Base-by-base conservation (phyloP, 1,284 basidiomycete genomes). In the Hypsizygus ulmarius region DNA sequence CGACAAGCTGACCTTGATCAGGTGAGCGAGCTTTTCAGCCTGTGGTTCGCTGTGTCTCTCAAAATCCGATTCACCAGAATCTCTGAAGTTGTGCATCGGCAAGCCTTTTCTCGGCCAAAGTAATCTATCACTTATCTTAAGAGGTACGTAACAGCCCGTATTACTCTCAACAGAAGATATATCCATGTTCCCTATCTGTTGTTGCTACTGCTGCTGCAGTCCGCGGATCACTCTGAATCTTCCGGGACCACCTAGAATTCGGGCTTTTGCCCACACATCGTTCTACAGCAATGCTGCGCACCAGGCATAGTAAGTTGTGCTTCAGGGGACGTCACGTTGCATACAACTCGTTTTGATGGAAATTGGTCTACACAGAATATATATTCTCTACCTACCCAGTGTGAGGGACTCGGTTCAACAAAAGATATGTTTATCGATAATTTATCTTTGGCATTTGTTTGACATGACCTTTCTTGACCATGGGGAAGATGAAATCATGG, bases 171-270 rank as follows among this genome's bases (percentile, higher is more conserved):
- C 21, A 44, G 29, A 43, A 40, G 40, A 49, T 43, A 49, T 48
- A 45, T 55, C 45, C 53, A 45, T 53, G 49, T 49, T 57, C 49
- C 7, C 43, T 44, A 41, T 48, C 43, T 49, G 19, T 40, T 16
- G 42, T 40, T 29, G 43, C 34, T 15, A 19, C 19, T 37, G 38
- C 21, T 14, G 25, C 11, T 42, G 32, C 43, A 44, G 52, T 53
- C 56, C 54, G 56, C 56, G 56, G 56, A 57, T 57, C 56, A 51
- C 35, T 40, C 16, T 35, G 29, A 47, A 49, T 45, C 39, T 50
- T 47, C 43, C 35, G 29, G 27, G 5, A n/a, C 46, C 25, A 40
- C 39, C 44, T 43, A 39, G 21, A 25, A 25, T 39, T 39, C 43
- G 18, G 36, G 27, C 50, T 49, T 33, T 28, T 25, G 40, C 33